These are phyloP conservation scores for Crassisporium funariophilum DNA, from an alignment of 768 basidiomycete genomes.

Conservation along the genomic window DNA sequence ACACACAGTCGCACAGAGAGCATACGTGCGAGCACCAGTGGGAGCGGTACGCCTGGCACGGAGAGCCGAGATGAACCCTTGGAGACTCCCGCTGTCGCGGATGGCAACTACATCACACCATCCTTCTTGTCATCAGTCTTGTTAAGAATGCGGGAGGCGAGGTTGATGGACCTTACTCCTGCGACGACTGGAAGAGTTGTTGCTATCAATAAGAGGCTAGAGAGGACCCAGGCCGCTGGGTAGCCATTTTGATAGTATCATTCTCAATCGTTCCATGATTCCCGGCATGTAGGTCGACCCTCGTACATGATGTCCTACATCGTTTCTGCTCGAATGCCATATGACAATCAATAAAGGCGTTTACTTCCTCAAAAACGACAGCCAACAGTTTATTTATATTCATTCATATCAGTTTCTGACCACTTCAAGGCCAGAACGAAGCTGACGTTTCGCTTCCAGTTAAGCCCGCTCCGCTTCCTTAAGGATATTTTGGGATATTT, in stretches of 20 bases:
- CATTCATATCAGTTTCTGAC: no score
- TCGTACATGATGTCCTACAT: no score
- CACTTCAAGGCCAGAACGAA: no score
- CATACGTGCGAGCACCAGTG: constrained; percentile 15
- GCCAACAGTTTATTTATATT: no score
- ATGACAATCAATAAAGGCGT: no score
- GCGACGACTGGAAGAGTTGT: constrained; percentile 50
- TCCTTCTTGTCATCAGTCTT: constrained; percentile 56
- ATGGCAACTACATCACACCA: constrained; percentile 54
- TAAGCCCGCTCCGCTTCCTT: no score
- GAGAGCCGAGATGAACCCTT: constrained; percentile 9
- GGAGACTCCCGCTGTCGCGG: constrained; percentile 17
- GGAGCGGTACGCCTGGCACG: constrained; percentile 31
- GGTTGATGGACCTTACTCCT: constrained; percentile 57
- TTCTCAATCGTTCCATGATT: no score
- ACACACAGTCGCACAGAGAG: constrained; percentile 18
- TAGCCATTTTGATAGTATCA: constrained; percentile 22
- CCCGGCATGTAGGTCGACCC: no score
- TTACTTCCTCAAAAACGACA: no score
- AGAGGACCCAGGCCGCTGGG: constrained; percentile 68
- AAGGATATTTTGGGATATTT: no score
- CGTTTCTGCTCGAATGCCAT: no score
- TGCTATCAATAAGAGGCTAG: constrained; percentile 72
- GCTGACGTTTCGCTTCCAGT: no score
- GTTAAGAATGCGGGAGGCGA: constrained; percentile 66